Evolutionary conservation across 371 early-diverging fungal genomes (phyloP).

Genomic region (Polyrhizophydium stewartii): DNA sequence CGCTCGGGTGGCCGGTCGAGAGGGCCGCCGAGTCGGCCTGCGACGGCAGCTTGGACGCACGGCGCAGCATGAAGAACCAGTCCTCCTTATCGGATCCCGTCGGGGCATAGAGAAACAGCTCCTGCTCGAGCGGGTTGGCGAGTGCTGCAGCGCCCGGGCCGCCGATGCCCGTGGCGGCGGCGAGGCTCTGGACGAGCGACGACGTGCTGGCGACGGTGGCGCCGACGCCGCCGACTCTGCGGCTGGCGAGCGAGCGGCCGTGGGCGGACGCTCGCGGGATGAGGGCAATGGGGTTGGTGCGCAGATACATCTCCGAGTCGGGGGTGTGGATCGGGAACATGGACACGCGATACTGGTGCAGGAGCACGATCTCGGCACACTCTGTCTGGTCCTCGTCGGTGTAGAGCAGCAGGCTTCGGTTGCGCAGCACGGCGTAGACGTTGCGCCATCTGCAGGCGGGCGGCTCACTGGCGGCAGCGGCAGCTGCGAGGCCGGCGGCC

Average conservation of each 20-base stretch:
- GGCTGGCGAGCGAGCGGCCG: constrained; percentile 7
- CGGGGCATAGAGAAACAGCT: constrained; percentile 27
- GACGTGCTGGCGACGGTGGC: too few relatives aligned
- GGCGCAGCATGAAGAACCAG: constrained; percentile 69
- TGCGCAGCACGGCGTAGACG: constrained; percentile 69
- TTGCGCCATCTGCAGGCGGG: constrained; percentile 15
- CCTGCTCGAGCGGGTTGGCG: background rate
- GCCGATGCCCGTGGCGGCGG: too few relatives aligned
- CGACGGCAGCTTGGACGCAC: constrained; percentile 35
- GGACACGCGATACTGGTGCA: constrained; percentile 60
- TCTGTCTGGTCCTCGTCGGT: constrained; percentile 76
- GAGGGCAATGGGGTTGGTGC: constrained; percentile 16
- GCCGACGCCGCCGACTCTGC: constrained; percentile 9
- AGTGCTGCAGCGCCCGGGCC: background rate
- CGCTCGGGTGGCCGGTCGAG: constrained; percentile 15
- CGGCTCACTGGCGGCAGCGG: background rate
- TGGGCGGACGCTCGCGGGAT: background rate
- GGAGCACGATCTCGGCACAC: constrained; percentile 68
- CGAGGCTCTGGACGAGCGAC: too few relatives aligned
- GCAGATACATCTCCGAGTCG: constrained; percentile 19
- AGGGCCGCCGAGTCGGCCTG: constrained; percentile 27
- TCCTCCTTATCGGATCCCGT: constrained; percentile 75
- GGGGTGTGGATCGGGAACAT: constrained; percentile 39
- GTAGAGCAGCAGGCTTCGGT: constrained; percentile 77
- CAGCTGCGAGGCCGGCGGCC: constrained; percentile 5